phyloP scores from a whole-genome alignment of 108 stramenopile species.

The Nannochloropsis gaditana region DNA sequence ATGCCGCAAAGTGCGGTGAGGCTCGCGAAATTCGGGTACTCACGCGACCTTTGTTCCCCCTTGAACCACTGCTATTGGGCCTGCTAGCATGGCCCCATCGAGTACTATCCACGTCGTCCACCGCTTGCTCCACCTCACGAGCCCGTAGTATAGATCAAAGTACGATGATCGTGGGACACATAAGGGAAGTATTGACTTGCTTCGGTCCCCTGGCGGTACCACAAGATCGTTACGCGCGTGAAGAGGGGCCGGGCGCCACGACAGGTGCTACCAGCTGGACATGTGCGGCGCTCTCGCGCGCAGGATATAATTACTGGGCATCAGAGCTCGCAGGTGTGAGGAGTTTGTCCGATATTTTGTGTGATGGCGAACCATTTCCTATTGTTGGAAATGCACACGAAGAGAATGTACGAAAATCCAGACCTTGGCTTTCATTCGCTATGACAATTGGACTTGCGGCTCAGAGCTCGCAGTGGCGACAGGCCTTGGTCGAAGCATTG shows the following conservation, averaged over 20 bases:
- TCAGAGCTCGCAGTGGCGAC: not conserved
- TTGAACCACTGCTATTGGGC: not conserved
- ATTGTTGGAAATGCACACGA: no score
- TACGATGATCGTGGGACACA: not conserved
- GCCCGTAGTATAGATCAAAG: not conserved
- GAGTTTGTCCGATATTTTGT: not conserved
- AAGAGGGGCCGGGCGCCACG: not conserved
- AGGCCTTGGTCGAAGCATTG: not conserved
- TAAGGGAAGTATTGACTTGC: not conserved
- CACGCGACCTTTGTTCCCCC: not conserved
- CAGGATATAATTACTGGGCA: not conserved
- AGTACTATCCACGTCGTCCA: not conserved
- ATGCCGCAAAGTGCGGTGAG: not conserved
- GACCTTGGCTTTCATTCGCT: not conserved
- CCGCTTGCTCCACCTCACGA: not conserved
- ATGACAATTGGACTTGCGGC: not conserved
- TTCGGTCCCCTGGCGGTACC: not conserved
- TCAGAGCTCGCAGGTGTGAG: not conserved
- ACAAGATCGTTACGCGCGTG: not conserved
- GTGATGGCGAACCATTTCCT: no score
- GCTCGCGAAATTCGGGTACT: not conserved
- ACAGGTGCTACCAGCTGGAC: not conserved
- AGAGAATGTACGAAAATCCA: not conserved
- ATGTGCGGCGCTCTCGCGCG: not conserved
- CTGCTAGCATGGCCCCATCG: conserved; percentile 6